Conservation (phyloP, 83 land plant genomes). For the Larix sibirica region DNA sequence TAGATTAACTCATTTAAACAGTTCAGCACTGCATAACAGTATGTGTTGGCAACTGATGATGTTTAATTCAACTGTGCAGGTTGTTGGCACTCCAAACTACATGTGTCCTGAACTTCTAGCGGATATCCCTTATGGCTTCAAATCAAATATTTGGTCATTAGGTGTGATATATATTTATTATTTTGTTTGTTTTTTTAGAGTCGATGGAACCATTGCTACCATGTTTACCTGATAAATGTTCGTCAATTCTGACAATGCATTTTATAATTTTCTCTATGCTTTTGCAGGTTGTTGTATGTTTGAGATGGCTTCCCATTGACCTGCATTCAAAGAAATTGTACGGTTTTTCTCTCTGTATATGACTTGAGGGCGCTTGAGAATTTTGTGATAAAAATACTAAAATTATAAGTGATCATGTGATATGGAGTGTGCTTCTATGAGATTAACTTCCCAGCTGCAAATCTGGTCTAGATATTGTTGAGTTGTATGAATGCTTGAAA, state of each 20-base stretch:
- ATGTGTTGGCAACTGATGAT: not conserved
- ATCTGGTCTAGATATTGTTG: no score
- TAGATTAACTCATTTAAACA: not conserved
- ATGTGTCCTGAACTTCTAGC: slow-evolving; percentile 99
- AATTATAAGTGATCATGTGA: not conserved
- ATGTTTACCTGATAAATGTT: not conserved
- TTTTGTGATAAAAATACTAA: not conserved
- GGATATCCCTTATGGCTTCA: slow-evolving; percentile 98
- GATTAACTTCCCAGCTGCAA: no score
- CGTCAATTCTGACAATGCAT: not conserved
- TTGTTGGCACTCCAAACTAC: slow-evolving; percentile 99
- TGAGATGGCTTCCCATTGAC: slow-evolving; percentile 98
- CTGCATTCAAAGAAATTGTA: slow-evolving; percentile 98
- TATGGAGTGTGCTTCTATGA: not conserved
- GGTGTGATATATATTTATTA: slow-evolving; percentile 40
- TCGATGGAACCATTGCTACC: not conserved
- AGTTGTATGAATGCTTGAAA: no score
- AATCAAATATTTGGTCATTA: slow-evolving; percentile 98
- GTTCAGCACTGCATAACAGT: not conserved
- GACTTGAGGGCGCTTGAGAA: not conserved
- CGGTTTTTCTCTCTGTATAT: slow-evolving; percentile 22
- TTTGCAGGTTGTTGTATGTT: slow-evolving; percentile 94
- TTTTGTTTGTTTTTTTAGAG: not conserved
- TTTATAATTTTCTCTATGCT: not conserved
- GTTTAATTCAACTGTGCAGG: slow-evolving; percentile 64